Base-by-base conservation (phyloP, 352 stramenopile genomes). In the Pelagophyceae sp. region DNA sequence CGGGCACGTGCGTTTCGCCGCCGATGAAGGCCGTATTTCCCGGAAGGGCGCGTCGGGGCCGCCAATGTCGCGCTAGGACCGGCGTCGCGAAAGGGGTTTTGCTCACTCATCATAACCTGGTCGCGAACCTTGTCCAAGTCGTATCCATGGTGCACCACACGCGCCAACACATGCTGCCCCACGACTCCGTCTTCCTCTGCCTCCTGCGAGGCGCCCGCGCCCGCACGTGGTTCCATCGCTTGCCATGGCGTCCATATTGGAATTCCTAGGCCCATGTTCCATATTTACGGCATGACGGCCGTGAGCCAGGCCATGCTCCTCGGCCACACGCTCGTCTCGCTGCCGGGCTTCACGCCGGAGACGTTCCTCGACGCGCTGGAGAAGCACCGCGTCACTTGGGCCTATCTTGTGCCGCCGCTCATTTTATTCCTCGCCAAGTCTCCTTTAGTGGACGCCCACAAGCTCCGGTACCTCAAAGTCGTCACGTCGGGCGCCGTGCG, bases 201-300 rank as follows among this genome's bases (percentile, higher is more conserved):
- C n/a, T n/a, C n/a, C n/a, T n/a, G n/a, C n/a, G n/a, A n/a, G n/a
- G n/a, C n/a, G n/a, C n/a, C n/a, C n/a, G n/a, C n/a, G n/a, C n/a
- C n/a, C n/a, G n/a, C n/a, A n/a, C n/a, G n/a, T n/a, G n/a, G n/a
- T n/a, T n/a, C n/a, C n/a, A n/a, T n/a, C n/a, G n/a, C n/a, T n/a
- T n/a, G n/a, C 17, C 50, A 60, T 25, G 50, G 58, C 23, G 23
- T 31, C 58, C 38, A 76, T 79, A 38, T 82, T 95, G 27, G 85
- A 80, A 0, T 72, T 93, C 50, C 83, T 98, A n/a, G n/a, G 40
- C 93, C 94, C 27, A 96, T 97, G 76, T 98, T 96, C 85, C 93
- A 98, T 79, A 97, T 98, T 76, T 97, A 97, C 82, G 92, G 90
- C 72, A 85, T 93, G 33, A 85, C 91, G 33, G 87, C 90, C 65